Evolutionary conservation across 495 filamentous ascomycete genomes (phyloP).

Genomic region (Daldinia concentrica): DNA sequence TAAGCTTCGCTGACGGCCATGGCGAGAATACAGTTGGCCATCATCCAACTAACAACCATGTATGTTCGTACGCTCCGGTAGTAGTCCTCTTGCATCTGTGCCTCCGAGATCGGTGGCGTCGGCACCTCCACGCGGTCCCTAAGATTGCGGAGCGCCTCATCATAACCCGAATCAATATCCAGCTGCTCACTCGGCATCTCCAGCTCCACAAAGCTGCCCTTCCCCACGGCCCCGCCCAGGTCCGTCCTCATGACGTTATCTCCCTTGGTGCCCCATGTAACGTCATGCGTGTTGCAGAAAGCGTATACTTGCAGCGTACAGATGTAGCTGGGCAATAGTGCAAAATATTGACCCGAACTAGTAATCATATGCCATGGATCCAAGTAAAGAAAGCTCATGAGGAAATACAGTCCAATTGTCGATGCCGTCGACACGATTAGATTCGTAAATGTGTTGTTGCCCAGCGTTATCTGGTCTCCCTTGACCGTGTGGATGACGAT

Average conservation of each 20-base stretch:
- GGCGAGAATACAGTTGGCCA: constrained; percentile 87
- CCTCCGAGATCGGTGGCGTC: constrained; percentile 66
- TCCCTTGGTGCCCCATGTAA: constrained; percentile 98
- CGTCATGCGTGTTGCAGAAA: constrained; percentile 99
- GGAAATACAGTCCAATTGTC: constrained; percentile 93
- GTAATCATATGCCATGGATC: constrained; percentile 99
- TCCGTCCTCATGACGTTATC: constrained; percentile 95
- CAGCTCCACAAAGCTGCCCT: constrained; percentile 78
- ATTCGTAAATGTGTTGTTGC: constrained; percentile 91
- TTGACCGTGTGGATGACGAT: constrained; percentile 81
- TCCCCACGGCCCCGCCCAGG: constrained; percentile 80
- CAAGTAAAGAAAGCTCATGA: constrained; percentile 94
- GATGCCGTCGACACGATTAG: constrained; percentile 88
- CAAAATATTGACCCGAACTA: constrained; percentile 89
- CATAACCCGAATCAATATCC: constrained; percentile 97
- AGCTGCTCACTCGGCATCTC: constrained; percentile 99
- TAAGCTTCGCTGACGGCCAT: constrained; percentile 96
- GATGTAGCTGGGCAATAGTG: constrained; percentile 91
- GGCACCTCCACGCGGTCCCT: constrained; percentile 90
- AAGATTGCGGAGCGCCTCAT: constrained; percentile 95
- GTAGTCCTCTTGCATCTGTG: constrained; percentile 95
- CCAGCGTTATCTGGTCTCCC: constrained; percentile 66
- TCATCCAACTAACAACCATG: constrained; percentile 98
- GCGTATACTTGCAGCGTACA: constrained; percentile 98
- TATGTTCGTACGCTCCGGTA: constrained; percentile 98